These are phyloP conservation scores for Smallanthus sonchifolius DNA, from an alignment of 129 eudicot species.

Conservation along the genomic window DNA sequence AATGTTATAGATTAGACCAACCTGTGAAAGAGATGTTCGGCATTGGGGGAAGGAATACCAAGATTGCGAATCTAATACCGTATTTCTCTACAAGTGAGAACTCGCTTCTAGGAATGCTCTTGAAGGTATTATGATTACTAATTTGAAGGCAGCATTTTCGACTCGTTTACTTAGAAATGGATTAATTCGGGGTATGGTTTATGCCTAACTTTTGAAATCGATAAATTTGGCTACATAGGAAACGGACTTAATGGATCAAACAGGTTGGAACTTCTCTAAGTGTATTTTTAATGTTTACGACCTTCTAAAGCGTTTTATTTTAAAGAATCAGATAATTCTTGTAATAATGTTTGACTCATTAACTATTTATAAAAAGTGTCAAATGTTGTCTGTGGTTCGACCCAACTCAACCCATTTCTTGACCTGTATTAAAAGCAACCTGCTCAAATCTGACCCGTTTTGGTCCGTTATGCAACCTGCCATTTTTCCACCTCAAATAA, in stretches of 20 bases:
- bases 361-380: neutral
- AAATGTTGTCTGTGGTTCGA: neutral
- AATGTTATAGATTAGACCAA: conserved; percentile 57
- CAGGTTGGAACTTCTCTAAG: neutral
- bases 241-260: neutral
- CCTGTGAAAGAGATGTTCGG: conserved; percentile 35
- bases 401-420: neutral
- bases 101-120: conserved; percentile 35
- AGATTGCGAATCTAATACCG: conserved; percentile 23
- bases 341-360: neutral
- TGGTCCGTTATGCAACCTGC: neutral
- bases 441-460: neutral
- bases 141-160: neutral
- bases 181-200: neutral
- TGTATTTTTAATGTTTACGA: neutral
- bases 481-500: neutral
- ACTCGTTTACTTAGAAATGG: neutral
- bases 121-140: conserved; percentile 37
- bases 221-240: neutral
- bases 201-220: neutral
- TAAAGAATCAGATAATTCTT: neutral
- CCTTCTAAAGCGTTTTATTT: no score
- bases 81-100: conserved; percentile 35
- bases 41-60: conserved; percentile 16
- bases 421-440: neutral